A percentile compares a stretch with the other conserved stretches of the same genome.
phyloP scores from a whole-genome alignment of 148 eudicot genomes.

The Nepenthes mirabilis region DNA sequence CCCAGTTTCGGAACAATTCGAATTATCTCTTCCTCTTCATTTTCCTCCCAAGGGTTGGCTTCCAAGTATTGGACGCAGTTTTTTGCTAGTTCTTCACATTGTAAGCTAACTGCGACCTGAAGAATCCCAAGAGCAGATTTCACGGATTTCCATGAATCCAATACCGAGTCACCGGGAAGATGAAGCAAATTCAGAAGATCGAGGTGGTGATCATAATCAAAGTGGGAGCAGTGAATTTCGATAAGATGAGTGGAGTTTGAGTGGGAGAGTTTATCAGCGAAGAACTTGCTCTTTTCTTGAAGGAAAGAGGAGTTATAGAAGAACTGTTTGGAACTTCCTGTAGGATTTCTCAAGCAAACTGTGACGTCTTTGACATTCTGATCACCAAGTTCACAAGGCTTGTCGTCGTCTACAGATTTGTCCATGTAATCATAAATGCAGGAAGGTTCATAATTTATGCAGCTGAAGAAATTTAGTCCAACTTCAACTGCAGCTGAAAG shows the following conservation, averaged over 20 bases:
- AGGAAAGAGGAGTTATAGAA: constrained; percentile 26
- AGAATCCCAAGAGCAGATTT: constrained; percentile 54
- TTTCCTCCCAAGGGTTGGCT: constrained; percentile 71
- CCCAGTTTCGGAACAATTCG: constrained; percentile 41
- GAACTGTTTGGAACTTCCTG: constrained; percentile 35
- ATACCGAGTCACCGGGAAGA: constrained; percentile 23
- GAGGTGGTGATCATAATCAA: constrained; percentile 31
- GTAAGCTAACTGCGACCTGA: constrained; percentile 37
- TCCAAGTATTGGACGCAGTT: constrained; percentile 61
- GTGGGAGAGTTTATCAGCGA: constrained; percentile 27
- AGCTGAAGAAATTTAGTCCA: neutral
- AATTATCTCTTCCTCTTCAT: constrained; percentile 56
- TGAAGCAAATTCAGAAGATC: constrained; percentile 39
- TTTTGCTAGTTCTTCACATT: constrained; percentile 33
- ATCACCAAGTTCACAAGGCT: constrained; percentile 18
- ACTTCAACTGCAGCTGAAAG: neutral
- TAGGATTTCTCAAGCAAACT: constrained; percentile 32
- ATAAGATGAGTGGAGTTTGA: constrained; percentile 17
- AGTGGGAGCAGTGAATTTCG: constrained; percentile 42
- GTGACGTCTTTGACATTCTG: constrained; percentile 25
- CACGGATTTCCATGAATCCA: constrained; percentile 53
- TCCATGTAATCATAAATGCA: constrained; percentile 31
- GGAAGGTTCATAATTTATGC: constrained; percentile 6
- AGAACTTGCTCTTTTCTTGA: constrained; percentile 40
- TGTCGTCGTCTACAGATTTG: constrained; percentile 8